Conservation (phyloP, 768 basidiomycete genomes). For the Xerocomus brunneocitrinus region DNA sequence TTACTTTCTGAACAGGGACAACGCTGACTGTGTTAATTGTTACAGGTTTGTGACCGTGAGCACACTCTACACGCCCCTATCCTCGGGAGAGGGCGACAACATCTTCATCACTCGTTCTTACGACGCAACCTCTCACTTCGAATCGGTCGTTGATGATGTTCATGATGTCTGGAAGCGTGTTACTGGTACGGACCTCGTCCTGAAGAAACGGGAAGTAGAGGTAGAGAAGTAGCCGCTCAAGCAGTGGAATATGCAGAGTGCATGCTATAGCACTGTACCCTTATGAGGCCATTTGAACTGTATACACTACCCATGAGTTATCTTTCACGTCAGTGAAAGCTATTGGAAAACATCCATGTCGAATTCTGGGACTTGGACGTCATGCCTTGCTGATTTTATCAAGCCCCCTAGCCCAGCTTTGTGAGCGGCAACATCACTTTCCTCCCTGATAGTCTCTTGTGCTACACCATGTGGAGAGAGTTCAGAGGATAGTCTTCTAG, state of each 20-base stretch:
- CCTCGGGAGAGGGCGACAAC: constrained; percentile 75
- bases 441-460: constrained; percentile 38
- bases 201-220: constrained; percentile 83
- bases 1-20: background rate
- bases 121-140: constrained; percentile 98
- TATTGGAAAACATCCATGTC: constrained; percentile 70
- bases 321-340: constrained; percentile 5
- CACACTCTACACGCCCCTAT: constrained; percentile 85
- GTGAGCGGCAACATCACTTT: constrained; percentile 57
- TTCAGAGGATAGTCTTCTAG: constrained; percentile 50
- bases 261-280: constrained; percentile 10
- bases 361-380: constrained; percentile 82
- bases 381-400: constrained; percentile 88
- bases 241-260: constrained; percentile 6
- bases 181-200: constrained; percentile 67
- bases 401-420: constrained; percentile 77
- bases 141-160: constrained; percentile 97
- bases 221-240: constrained; percentile 40
- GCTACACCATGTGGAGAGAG: constrained; percentile 16
- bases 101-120: constrained; percentile 98
- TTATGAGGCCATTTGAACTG: constrained; percentile 6
- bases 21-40: constrained; percentile 8
- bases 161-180: constrained; percentile 94
- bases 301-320: constrained; percentile 3
- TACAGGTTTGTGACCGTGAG: constrained; percentile 85